Evolutionary conservation across 108 stramenopile genomes (phyloP).

Genomic region (Mediolabrus comicus): DNA sequence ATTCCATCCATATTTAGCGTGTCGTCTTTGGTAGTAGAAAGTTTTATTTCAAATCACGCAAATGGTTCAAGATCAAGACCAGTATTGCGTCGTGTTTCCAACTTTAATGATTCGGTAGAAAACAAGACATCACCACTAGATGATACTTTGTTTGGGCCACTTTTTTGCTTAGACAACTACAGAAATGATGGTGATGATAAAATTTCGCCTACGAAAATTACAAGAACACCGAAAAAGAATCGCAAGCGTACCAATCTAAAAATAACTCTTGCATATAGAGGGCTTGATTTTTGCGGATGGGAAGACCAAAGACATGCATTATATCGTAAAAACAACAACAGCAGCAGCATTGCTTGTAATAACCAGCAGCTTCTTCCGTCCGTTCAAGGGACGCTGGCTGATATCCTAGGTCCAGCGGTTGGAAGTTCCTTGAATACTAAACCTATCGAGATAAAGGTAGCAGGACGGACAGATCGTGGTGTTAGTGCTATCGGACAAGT

Average conservation of each 20-base stretch:
- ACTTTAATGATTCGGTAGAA: neutral
- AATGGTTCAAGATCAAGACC: neutral
- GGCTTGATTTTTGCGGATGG: conserved; percentile 80
- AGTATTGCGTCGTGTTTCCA: neutral
- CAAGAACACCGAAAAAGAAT: conserved; percentile 1
- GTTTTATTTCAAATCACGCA: neutral
- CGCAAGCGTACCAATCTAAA: conserved; percentile 51
- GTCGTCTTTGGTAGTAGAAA: neutral
- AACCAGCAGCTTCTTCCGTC: conserved; percentile 34
- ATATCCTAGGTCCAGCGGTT: conserved; percentile 50
- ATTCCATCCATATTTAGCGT: neutral
- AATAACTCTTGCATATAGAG: conserved; percentile 64
- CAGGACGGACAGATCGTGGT: conserved; percentile 79
- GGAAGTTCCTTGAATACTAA: conserved; percentile 11
- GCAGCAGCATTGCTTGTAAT: neutral
- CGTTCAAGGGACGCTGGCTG: conserved; percentile 65
- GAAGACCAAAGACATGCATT: conserved; percentile 60
- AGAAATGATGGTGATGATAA: neutral
- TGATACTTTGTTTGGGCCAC: neutral
- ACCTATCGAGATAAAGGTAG: conserved; percentile 60
- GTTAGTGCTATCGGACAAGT: conserved; percentile 73
- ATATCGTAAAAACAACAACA: conserved; percentile 6
- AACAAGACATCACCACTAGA: neutral
- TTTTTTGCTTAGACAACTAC: neutral
- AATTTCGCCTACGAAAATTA: neutral